A percentile compares a stretch with the other conserved stretches of the same genome.
These are phyloP conservation scores for Leishmania braziliensis DNA, from an alignment of 208 protist genomes.

Conservation along the genomic window DNA sequence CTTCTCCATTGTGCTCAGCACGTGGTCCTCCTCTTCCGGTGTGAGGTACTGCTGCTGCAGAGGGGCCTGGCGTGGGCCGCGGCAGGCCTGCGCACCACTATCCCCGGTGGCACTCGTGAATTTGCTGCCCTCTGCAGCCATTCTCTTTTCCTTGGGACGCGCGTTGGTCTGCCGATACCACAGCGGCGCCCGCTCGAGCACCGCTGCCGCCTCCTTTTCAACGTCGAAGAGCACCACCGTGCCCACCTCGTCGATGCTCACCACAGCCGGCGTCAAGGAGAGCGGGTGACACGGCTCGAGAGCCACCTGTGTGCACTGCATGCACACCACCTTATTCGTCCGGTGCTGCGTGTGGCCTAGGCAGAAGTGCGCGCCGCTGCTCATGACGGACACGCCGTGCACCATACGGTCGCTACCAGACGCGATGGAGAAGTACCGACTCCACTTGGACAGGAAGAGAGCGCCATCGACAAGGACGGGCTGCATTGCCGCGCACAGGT, in stretches of 20 bases:
- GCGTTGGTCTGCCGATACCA: constrained; percentile 14
- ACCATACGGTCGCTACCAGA: constrained; percentile 55
- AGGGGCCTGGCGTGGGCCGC: not conserved
- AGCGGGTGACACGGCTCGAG: constrained; percentile 29
- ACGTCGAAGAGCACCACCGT: constrained; percentile 65
- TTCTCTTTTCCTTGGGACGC: not conserved
- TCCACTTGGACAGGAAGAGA: constrained; percentile 38
- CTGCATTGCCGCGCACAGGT: constrained; percentile 39
- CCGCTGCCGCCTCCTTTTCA: constrained; percentile 31
- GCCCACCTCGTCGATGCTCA: constrained; percentile 76
- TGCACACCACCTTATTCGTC: constrained; percentile 45
- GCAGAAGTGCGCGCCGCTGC: constrained; percentile 58
- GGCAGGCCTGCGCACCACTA: not conserved
- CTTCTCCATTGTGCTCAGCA: constrained; percentile 17
- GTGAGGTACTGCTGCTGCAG: constrained; percentile 15
- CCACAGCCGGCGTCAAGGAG: constrained; percentile 39
- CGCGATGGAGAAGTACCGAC: constrained; percentile 59
- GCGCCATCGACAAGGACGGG: constrained; percentile 10
- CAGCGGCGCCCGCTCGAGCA: constrained; percentile 17
- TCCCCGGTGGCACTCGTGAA: not conserved
- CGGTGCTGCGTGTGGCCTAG: constrained; percentile 61
- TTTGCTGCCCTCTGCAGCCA: not conserved
- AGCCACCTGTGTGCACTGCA: constrained; percentile 53
- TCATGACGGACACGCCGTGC: constrained; percentile 73
- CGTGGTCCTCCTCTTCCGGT: constrained; percentile 13